Conservation (phyloP, 257 asterid genomes). For the Phtheirospermum japonicum region DNA sequence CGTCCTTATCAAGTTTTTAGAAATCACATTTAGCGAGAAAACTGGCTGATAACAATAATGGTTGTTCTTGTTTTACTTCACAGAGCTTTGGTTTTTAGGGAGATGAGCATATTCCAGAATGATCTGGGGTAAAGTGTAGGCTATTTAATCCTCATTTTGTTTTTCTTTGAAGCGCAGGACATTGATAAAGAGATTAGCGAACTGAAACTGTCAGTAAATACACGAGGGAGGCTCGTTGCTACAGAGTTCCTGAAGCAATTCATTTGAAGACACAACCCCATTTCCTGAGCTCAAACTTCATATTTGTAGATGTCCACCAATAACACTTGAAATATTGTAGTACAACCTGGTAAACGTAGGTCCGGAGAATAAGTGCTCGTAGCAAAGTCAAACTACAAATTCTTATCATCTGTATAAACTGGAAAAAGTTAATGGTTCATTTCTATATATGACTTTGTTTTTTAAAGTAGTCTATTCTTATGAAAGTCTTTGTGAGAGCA, state of each 20-base stretch:
- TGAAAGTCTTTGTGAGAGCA: too few species aligned
- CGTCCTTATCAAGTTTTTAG: not conserved
- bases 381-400: not conserved
- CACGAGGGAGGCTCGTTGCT: constrained; percentile 97
- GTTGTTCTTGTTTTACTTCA: too few species aligned
- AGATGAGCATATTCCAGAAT: too few species aligned
- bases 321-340: not conserved
- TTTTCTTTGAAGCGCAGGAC: constrained; percentile 66
- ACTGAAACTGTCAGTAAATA: constrained; percentile 81
- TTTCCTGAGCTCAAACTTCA: constrained; percentile 9
- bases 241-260: constrained; percentile 97
- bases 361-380: constrained; percentile 1
- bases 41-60: too few species aligned
- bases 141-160: not conserved
- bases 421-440: too few species aligned
- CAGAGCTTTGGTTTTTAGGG: too few species aligned
- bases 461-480: too few species aligned
- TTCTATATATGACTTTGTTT: too few species aligned
- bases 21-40: too few species aligned
- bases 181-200: constrained; percentile 95
- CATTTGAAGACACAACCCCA: constrained; percentile 37
- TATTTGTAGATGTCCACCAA: constrained; percentile 21
- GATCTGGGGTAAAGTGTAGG: too few species aligned
- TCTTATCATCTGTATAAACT: constrained; percentile 17
- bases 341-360: constrained; percentile 19